These are phyloP conservation scores for Ophiostoma pallidulum DNA, from an alignment of 2,329 filamentous ascomycete species.

Conservation along the genomic window DNA sequence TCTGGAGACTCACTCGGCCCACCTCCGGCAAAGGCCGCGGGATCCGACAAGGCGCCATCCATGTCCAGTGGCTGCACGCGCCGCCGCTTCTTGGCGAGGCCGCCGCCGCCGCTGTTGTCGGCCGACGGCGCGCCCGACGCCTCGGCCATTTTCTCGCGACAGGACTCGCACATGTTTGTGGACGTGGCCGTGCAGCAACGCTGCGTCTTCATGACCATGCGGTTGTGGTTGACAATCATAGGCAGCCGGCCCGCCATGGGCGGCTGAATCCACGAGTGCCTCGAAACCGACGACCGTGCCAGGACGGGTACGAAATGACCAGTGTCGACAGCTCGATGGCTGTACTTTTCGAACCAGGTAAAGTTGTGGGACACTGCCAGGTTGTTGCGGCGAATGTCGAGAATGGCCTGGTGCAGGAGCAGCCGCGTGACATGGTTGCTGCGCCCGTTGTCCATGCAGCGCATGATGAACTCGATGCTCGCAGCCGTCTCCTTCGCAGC, in stretches of 20 bases:
- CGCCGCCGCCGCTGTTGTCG: neutral
- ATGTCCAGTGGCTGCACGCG: slow-evolving; percentile 1
- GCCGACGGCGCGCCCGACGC: neutral
- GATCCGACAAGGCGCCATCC: too few relatives aligned
- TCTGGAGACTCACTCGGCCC: too few relatives aligned
- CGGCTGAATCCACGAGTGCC: slow-evolving; percentile 30
- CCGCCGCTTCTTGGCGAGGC: slow-evolving; percentile 4
- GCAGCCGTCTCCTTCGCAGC: slow-evolving; percentile 32
- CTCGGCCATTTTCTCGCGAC: neutral
- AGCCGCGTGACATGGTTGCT: slow-evolving; percentile 69
- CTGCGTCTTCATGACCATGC: neutral
- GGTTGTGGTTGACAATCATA: slow-evolving; percentile 17
- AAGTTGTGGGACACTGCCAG: slow-evolving; percentile 21
- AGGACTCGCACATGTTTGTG: neutral
- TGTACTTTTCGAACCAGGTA: slow-evolving; percentile 20
- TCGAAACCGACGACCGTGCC: slow-evolving; percentile 34
- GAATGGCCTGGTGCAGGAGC: slow-evolving; percentile 73
- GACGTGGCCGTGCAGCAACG: neutral
- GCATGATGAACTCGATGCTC: slow-evolving; percentile 65
- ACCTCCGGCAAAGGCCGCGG: too few relatives aligned
- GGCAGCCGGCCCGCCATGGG: slow-evolving; percentile 38
- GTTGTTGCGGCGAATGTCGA: slow-evolving; percentile 60
- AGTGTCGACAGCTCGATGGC: slow-evolving; percentile 21
- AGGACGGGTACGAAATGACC: slow-evolving; percentile 36
- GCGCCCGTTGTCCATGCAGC: slow-evolving; percentile 65